Base-by-base conservation (phyloP, 1,139 yeast species). In the Nakaseomyces bracarensis region DNA sequence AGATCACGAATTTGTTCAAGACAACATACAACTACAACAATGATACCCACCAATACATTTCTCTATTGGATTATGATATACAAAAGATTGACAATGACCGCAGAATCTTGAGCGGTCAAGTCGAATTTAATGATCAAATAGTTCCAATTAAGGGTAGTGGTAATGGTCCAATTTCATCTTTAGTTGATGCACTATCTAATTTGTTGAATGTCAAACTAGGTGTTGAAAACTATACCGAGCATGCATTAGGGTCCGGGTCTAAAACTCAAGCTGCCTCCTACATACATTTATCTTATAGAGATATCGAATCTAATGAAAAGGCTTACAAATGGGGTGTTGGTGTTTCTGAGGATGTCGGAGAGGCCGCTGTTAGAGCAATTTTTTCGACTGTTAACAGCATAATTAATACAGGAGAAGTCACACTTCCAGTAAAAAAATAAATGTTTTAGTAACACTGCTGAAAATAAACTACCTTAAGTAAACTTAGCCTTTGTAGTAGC, bases 141-240 rank as follows among this genome's bases (percentile, higher is more conserved):
- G 62, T 71, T 41, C 63, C 65, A 37, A 69, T 85, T 33, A 61
- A 64, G 39, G 97, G 97, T 53, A 64, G 67, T 39, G 97, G 97
- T 62, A 91, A 91, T 61, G 98, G 97, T 64, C 97, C 96, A 48
- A 82, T 91, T 54, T 91, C 97, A 20, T 84, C 96, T 1, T 80
- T 87, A 63, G 72, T 82, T 15, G 80, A 85, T 64, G 96, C 95
- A 13, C 65, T 91, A 51, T 69, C 80, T 35, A 66, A 67, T 36
- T 68, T 72, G 45, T 71, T 85, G 48, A 74, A 75, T 36, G 69
- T 77, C 45, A 65, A 68, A 44, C 68, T 87, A 44, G 84, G 81
- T 53, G 96, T 91, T 46, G 77, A 79, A 58, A 75, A 82, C 60
- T 91, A 91, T 66, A 82, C 82, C 48, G 97, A 91, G 67, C 97